phyloP scores from a whole-genome alignment of 768 basidiomycete genomes.

The Epithele typhae region DNA sequence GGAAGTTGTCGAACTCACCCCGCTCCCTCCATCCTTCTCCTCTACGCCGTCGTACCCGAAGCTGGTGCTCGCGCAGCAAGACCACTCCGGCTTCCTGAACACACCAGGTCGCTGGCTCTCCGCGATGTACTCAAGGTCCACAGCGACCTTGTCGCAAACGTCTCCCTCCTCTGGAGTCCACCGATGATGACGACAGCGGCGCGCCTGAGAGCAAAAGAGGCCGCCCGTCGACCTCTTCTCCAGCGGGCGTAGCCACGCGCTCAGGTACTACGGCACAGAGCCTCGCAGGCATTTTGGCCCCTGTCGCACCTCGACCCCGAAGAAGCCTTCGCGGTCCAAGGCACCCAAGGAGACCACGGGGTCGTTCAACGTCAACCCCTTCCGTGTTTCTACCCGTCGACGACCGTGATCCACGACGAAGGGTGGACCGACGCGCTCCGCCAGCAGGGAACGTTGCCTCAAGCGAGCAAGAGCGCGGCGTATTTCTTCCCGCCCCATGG shows the following conservation, averaged over 20 bases:
- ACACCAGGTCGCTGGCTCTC: not conserved
- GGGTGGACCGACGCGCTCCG: not conserved
- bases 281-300: no score
- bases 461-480: not conserved
- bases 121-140: not conserved
- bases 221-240: not conserved
- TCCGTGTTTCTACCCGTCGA: not conserved
- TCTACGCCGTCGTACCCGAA: not conserved
- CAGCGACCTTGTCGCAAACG: not conserved
- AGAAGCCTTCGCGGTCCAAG: not conserved
- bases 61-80: not conserved
- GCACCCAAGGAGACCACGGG: not conserved
- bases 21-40: not conserved
- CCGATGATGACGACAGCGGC: not conserved
- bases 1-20: not conserved
- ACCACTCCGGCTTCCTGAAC: not conserved
- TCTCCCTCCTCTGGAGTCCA: not conserved
- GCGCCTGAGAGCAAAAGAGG: not conserved
- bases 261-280: not conserved
- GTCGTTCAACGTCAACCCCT: not conserved
- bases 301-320: not conserved
- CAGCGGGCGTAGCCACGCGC: not conserved
- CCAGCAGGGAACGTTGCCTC: not conserved
- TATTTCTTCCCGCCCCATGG: constrained; percentile 1
- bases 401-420: not conserved